Conservation (phyloP, 1,284 basidiomycete genomes). For the Porphyrellus sp. region DNA sequence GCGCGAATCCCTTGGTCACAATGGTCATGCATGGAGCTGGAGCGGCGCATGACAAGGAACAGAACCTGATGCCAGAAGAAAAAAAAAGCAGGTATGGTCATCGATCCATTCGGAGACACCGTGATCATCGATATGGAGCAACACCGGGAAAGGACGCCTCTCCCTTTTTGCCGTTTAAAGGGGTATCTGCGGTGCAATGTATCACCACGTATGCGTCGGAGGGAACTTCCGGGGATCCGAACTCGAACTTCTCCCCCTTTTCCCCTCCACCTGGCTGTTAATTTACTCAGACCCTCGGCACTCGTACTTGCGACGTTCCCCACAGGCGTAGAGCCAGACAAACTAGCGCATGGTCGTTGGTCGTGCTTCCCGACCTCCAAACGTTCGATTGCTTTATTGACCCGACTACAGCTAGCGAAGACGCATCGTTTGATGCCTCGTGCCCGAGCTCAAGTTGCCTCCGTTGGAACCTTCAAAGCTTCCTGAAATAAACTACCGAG, state of each 20-base stretch:
- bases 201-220: background rate
- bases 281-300: background rate
- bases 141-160: conserved; percentile 11
- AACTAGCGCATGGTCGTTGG: background rate
- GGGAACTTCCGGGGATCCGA: conserved; percentile 1
- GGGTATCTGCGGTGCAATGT: background rate
- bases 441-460: conserved; percentile 51
- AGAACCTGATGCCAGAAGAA: background rate
- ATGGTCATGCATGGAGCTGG: background rate
- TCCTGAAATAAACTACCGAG: conserved; percentile 5
- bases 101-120: conserved; percentile 6
- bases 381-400: conserved; percentile 47
- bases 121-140: background rate
- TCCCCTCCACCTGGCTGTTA: background rate
- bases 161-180: conserved; percentile 4
- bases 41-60: conserved; percentile 5
- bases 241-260: background rate
- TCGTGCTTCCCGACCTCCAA: conserved; percentile 22
- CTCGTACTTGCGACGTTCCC: background rate
- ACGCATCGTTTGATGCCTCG: conserved; percentile 50
- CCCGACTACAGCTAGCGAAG: conserved; percentile 43
- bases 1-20: conserved; percentile 12
- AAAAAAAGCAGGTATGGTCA: background rate
- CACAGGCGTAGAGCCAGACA: background rate
- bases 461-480: conserved; percentile 31